Evolutionary conservation across 805 yeast genomes (phyloP).

Genomic region (Sugiyamaella qingdaonensis): DNA sequence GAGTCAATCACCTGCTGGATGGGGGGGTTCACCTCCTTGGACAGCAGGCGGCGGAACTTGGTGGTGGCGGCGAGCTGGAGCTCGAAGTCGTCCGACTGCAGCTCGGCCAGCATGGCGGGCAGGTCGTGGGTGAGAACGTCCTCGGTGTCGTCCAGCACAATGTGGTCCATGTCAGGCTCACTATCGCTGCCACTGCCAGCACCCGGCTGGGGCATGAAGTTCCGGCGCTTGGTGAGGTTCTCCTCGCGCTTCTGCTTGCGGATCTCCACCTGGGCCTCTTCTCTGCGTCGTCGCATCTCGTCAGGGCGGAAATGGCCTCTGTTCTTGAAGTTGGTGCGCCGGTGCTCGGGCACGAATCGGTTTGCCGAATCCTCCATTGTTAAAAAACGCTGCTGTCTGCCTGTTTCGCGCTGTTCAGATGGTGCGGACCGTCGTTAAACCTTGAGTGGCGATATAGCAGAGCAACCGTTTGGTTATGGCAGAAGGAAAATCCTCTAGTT

Average conservation of each 20-base stretch:
- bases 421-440: too few relatives aligned
- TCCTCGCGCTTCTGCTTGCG: conserved; percentile 97
- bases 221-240: conserved; percentile 88
- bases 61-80: conserved; percentile 84
- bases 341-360: conserved; percentile 91
- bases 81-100: conserved; percentile 70
- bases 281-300: conserved; percentile 96
- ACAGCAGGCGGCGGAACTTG: conserved; percentile 86
- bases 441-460: not conserved
- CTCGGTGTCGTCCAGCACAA: conserved; percentile 33
- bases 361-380: conserved; percentile 24
- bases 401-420: too few relatives aligned
- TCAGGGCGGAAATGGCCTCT: conserved; percentile 91
- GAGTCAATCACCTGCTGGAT: conserved; percentile 87
- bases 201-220: conserved; percentile 40
- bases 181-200: conserved; percentile 38
- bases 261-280: conserved; percentile 92
- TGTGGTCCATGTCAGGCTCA: conserved; percentile 53
- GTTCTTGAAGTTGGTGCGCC: conserved; percentile 94
- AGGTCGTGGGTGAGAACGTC: conserved; percentile 47
- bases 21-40: conserved; percentile 95
- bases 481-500: not conserved
- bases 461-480: not conserved
- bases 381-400: not conserved
- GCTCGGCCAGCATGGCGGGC: conserved; percentile 80